phyloP scores from a whole-genome alignment of 805 yeast species.

The Lachancea sp. region DNA sequence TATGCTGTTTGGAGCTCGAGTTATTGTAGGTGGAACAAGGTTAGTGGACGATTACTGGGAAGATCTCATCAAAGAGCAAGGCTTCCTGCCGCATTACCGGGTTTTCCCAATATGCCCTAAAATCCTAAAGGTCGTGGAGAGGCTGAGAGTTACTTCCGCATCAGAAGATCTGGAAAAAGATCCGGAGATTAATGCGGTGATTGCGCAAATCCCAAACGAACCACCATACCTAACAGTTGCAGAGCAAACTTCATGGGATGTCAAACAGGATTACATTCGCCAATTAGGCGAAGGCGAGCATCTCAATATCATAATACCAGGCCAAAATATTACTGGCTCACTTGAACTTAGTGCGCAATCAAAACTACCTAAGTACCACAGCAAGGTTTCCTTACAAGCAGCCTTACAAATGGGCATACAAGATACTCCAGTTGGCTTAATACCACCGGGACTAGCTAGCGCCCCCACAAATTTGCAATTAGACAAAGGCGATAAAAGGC shows the following conservation, averaged over 20 bases:
- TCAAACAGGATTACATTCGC: slow-evolving; percentile 21
- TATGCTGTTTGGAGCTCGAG: slow-evolving; percentile 46
- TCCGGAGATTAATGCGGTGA: not conserved
- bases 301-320: slow-evolving; percentile 23
- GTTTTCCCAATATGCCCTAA: slow-evolving; percentile 31
- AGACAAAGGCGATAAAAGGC: slow-evolving; percentile 19
- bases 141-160: slow-evolving; percentile 19
- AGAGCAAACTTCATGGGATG: slow-evolving; percentile 26
- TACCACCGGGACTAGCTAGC: slow-evolving; percentile 2
- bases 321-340: slow-evolving; percentile 30
- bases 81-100: slow-evolving; percentile 40
- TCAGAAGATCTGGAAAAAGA: not conserved
- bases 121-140: slow-evolving; percentile 11
- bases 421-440: slow-evolving; percentile 25
- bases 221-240: slow-evolving; percentile 22
- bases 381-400: slow-evolving; percentile 28
- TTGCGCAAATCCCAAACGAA: slow-evolving; percentile 12
- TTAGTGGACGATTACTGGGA: slow-evolving; percentile 55
- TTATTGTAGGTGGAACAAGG: slow-evolving; percentile 42
- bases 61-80: slow-evolving; percentile 36
- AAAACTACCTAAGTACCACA: slow-evolving; percentile 31
- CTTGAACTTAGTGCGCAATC: slow-evolving; percentile 29
- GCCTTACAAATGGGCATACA: slow-evolving; percentile 25
- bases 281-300: slow-evolving; percentile 25
- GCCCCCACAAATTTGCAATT: not conserved